Evolutionary conservation across 495 filamentous ascomycete genomes (phyloP).

Genomic region (Filosporella fistucella): DNA sequence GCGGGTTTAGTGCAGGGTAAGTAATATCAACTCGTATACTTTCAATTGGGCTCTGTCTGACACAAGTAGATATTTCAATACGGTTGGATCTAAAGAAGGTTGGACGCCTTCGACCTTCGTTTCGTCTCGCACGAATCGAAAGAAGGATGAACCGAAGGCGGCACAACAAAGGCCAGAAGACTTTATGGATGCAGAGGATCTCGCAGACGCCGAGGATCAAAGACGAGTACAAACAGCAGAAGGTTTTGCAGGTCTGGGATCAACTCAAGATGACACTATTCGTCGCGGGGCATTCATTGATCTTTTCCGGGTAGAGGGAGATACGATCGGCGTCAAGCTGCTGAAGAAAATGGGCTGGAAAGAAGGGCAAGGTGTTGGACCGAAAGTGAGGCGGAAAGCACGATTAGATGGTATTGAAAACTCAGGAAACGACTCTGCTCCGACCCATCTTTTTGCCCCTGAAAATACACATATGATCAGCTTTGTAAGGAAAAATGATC

Average conservation of each 20-base stretch:
- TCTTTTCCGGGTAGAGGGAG: conserved; percentile 67
- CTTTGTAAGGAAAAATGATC: conserved; percentile 71
- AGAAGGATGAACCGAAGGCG: conserved; percentile 54
- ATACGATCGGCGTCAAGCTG: conserved; percentile 86
- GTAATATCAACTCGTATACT: not conserved
- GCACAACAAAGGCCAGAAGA: conserved; percentile 72
- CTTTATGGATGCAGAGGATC: conserved; percentile 98
- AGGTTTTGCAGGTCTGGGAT: conserved; percentile 73
- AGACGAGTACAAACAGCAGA: conserved; percentile 64
- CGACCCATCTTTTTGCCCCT: conserved; percentile 81
- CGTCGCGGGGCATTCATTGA: conserved; percentile 61
- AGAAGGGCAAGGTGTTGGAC: conserved; percentile 88
- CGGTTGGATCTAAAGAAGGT: conserved; percentile 96
- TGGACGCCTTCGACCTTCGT: conserved; percentile 92
- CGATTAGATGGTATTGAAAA: conserved; percentile 45
- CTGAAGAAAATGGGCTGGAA: conserved; percentile 95
- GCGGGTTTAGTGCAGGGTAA: conserved; percentile 94
- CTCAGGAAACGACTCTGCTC: conserved; percentile 31
- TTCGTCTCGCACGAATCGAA: conserved; percentile 77
- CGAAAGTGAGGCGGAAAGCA: conserved; percentile 76
- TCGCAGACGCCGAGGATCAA: conserved; percentile 79
- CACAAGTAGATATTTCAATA: conserved; percentile 83
- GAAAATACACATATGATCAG: conserved; percentile 73
- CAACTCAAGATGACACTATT: conserved; percentile 51
- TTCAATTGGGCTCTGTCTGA: not conserved